phyloP scores from a whole-genome alignment of 2,329 filamentous ascomycete species.

The Phialemonium atrogriseum region DNA sequence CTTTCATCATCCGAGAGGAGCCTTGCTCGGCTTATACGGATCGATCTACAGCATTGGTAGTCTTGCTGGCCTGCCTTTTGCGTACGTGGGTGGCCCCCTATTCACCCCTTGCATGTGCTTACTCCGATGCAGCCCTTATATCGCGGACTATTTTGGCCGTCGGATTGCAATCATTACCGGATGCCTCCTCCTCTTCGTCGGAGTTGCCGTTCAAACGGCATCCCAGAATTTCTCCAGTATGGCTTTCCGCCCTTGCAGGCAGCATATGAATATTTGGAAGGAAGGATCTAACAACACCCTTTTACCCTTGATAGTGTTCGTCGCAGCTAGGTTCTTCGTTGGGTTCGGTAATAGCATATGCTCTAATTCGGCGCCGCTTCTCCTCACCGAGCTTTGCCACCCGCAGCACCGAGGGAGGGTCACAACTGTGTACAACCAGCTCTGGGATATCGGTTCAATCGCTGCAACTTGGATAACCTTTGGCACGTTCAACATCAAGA shows the following conservation, averaged over 20 bases:
- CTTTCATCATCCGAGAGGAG: too few relatives aligned
- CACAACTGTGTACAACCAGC: conserved; percentile 59
- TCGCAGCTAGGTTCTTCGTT: conserved; percentile 52
- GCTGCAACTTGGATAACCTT: conserved; percentile 55
- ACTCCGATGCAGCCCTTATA: conserved; percentile 36
- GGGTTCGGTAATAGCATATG: conserved; percentile 61
- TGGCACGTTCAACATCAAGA: conserved; percentile 48
- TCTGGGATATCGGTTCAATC: conserved; percentile 46
- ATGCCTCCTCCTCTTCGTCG: conserved; percentile 36
- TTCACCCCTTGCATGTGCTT: conserved; percentile 39
- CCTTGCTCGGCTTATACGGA: too few relatives aligned
- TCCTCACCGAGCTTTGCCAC: conserved; percentile 59
- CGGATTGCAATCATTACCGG: conserved; percentile 33
- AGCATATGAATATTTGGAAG: too few relatives aligned
- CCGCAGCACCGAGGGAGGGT: conserved; percentile 59
- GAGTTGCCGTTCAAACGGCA: conserved; percentile 28
- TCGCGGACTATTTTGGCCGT: conserved; percentile 35
- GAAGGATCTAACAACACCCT: conserved; percentile 4
- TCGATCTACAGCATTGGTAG: too few relatives aligned
- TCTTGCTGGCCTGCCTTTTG: too few relatives aligned
- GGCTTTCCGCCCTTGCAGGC: conserved; percentile 39
- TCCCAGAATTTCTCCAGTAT: conserved; percentile 36
- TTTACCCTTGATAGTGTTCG: conserved; percentile 50
- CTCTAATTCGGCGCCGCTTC: conserved; percentile 55
- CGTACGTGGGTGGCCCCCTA: too few relatives aligned